Conservation (phyloP, 495 filamentous ascomycete genomes). For the Clohesyomyces aquaticus region DNA sequence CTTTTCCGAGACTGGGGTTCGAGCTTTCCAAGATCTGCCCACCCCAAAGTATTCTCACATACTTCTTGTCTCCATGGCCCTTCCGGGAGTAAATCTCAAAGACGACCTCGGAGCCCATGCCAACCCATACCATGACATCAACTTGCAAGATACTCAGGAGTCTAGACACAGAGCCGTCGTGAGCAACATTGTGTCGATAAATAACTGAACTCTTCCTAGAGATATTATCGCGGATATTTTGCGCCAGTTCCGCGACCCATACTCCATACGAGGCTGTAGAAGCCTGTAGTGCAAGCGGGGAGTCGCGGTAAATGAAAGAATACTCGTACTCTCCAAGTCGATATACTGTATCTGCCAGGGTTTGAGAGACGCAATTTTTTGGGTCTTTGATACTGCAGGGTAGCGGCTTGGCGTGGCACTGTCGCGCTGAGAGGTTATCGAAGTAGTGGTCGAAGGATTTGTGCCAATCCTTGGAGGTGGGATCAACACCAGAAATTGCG, state of each 20-base stretch:
- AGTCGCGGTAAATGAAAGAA: constrained; percentile 67
- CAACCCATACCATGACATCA: constrained; percentile 73
- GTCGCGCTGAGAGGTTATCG: constrained; percentile 70
- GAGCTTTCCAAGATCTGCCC: constrained; percentile 62
- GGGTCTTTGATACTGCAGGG: constrained; percentile 59
- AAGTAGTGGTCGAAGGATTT: constrained; percentile 71
- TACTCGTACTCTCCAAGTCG: constrained; percentile 73
- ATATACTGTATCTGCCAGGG: constrained; percentile 63
- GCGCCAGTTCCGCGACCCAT: constrained; percentile 65
- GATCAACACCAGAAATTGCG: constrained; percentile 60
- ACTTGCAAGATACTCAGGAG: constrained; percentile 68
- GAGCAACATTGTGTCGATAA: constrained; percentile 70
- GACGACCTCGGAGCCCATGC: constrained; percentile 70
- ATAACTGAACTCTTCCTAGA: constrained; percentile 47
- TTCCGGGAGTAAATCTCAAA: constrained; percentile 62
- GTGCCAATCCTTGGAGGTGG: constrained; percentile 61
- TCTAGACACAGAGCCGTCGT: constrained; percentile 67
- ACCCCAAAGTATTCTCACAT: constrained; percentile 65
- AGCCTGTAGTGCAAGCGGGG: constrained; percentile 58
- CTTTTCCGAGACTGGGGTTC: constrained; percentile 59
- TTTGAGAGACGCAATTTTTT: constrained; percentile 59
- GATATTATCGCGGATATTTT: constrained; percentile 57
- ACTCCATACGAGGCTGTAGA: constrained; percentile 61
- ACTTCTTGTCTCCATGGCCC: constrained; percentile 41
- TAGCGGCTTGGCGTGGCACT: constrained; percentile 66